Percentiles rank a stretch among this genome's conserved stretches.
phyloP scores from a whole-genome alignment of 169 alveolate genomes.

The Cryptosporidium canis region DNA sequence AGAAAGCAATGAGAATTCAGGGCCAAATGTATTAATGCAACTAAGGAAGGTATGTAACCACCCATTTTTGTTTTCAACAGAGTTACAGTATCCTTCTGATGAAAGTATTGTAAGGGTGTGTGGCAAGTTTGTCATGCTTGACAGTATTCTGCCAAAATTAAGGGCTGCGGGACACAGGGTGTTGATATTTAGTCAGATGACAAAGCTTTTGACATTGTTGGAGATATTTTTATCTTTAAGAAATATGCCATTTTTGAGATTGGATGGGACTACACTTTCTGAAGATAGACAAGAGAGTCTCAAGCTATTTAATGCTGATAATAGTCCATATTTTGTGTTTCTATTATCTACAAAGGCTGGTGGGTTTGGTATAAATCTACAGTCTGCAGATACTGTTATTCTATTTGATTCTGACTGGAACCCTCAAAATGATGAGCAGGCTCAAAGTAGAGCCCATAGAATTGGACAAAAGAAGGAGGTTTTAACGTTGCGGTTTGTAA shows the following conservation, averaged over 20 bases:
- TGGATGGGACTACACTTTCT: constrained; percentile 92
- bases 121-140: constrained; percentile 91
- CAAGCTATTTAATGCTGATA: constrained; percentile 80
- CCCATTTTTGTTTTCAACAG: constrained; percentile 91
- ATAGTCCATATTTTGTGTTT: constrained; percentile 87
- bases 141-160: constrained; percentile 89
- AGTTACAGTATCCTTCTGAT: constrained; percentile 83
- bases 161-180: constrained; percentile 90
- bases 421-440: constrained; percentile 94
- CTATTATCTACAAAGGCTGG: constrained; percentile 92
- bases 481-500: constrained; percentile 88
- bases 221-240: constrained; percentile 86
- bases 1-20: constrained; percentile 81
- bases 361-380: constrained; percentile 93
- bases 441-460: constrained; percentile 95
- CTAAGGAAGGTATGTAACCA: constrained; percentile 93
- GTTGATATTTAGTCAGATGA: constrained; percentile 93
- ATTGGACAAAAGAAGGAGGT: constrained; percentile 94
- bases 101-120: constrained; percentile 88
- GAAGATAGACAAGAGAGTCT: constrained; percentile 87
- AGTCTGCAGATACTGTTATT: constrained; percentile 96
- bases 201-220: constrained; percentile 90
- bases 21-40: constrained; percentile 90
- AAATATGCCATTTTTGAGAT: constrained; percentile 84
- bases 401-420: constrained; percentile 97